Percentiles rank a stretch among this genome's conserved stretches.
These are phyloP conservation scores for Mycena olivaceomarginata DNA, from an alignment of 768 basidiomycete species.

Conservation along the genomic window DNA sequence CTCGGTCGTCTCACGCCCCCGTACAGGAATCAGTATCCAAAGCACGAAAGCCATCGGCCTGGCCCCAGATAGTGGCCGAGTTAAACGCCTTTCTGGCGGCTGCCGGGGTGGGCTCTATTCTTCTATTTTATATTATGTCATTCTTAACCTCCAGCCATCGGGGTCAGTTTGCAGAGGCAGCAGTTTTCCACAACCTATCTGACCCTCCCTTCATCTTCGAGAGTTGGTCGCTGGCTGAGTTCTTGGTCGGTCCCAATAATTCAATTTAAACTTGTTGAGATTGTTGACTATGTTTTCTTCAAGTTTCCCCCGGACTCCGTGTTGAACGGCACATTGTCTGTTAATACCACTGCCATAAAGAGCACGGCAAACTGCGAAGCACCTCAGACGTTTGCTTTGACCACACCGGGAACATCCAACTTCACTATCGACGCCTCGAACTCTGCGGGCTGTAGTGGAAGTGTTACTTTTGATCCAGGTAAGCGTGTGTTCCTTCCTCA, in stretches of 20 bases:
- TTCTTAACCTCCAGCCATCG: background rate
- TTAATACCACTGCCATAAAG: constrained; percentile 72
- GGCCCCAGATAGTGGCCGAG: constrained; percentile 61
- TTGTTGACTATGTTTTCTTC: background rate
- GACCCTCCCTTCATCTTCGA: constrained; percentile 76
- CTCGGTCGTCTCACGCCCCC: too few relatives aligned
- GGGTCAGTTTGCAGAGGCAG: constrained; percentile 59
- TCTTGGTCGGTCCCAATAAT: constrained; percentile 59
- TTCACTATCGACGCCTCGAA: constrained; percentile 67
- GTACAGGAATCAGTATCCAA: constrained; percentile 18
- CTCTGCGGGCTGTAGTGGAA: constrained; percentile 64
- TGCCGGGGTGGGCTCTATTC: constrained; percentile 62
- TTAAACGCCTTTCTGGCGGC: constrained; percentile 76
- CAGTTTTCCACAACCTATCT: constrained; percentile 63
- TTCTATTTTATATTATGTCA: background rate
- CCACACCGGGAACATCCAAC: constrained; percentile 40
- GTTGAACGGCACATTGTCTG: constrained; percentile 72
- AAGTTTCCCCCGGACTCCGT: constrained; percentile 65
- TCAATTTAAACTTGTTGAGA: too few relatives aligned
- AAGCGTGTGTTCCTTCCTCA: background rate
- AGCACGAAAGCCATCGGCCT: constrained; percentile 65
- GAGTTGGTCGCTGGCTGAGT: constrained; percentile 74
- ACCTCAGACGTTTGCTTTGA: constrained; percentile 49
- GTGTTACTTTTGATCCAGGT: constrained; percentile 59
- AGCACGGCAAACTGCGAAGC: constrained; percentile 71